These are phyloP conservation scores for Cordyceps farinosa DNA, from an alignment of 2,329 filamentous ascomycete species.

Conservation along the genomic window DNA sequence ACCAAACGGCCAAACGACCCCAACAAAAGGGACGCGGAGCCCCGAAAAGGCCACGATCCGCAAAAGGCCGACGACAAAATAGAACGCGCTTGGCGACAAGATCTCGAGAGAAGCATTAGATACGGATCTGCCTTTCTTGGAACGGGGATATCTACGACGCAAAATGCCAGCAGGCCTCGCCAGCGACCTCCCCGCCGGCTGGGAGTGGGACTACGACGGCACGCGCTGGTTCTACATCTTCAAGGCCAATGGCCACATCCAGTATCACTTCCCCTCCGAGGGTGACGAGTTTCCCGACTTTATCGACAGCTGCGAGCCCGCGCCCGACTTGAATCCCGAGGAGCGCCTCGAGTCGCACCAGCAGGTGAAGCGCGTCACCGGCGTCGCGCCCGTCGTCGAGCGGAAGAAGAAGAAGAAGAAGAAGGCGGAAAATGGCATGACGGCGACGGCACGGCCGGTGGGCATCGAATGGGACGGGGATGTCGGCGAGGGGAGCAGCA, in stretches of 20 bases:
- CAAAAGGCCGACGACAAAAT: not conserved
- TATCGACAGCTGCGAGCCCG: constrained; percentile 37
- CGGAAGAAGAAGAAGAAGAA: constrained; percentile 16
- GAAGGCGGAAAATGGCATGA: constrained; percentile 27
- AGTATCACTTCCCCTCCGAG: constrained; percentile 54
- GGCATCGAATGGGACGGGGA: constrained; percentile 31
- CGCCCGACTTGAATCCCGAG: constrained; percentile 45
- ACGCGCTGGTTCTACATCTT: constrained; percentile 56
- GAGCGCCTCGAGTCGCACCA: constrained; percentile 51
- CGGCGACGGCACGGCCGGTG: constrained; percentile 27
- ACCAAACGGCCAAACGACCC: not conserved
- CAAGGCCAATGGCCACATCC: constrained; percentile 49
- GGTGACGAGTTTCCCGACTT: constrained; percentile 58
- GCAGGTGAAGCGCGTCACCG: constrained; percentile 39
- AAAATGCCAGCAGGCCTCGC: not conserved
- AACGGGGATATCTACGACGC: not conserved
- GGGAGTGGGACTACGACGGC: constrained; percentile 58
- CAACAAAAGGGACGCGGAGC: not conserved
- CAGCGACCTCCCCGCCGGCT: constrained; percentile 45
- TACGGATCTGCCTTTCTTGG: not conserved
- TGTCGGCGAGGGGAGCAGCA: constrained; percentile 30
- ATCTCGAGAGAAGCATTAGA: not conserved
- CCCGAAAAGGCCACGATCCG: too few relatives aligned
- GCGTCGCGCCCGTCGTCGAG: constrained; percentile 6
- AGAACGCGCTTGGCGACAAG: not conserved